Evolutionary conservation across 2,329 filamentous ascomycete species (phyloP).

Genomic region (Pseudocercospora cruenta): DNA sequence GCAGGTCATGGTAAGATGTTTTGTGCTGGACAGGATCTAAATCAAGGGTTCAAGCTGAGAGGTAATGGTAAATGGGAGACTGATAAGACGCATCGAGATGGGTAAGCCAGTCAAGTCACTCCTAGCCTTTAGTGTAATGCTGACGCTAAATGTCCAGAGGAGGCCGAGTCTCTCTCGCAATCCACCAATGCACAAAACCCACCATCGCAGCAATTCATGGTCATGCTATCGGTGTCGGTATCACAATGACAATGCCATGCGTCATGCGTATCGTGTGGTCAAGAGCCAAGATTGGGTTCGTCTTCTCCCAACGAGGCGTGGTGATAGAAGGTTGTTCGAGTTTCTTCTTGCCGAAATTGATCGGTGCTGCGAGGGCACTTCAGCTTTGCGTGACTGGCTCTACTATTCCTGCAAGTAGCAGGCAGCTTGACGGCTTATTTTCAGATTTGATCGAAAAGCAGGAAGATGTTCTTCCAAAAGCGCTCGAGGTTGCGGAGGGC

Average conservation of each 20-base stretch:
- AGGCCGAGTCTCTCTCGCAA: constrained; percentile 26
- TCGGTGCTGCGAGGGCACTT: constrained; percentile 21
- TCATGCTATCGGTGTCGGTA: constrained; percentile 28
- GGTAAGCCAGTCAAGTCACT: too few relatives aligned
- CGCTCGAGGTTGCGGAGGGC: constrained; percentile 22
- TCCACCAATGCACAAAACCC: constrained; percentile 29
- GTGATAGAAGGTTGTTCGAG: constrained; percentile 28
- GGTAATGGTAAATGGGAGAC: constrained; percentile 27
- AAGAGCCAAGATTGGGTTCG: constrained; percentile 28
- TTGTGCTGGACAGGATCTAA: constrained; percentile 29
- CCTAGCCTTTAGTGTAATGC: too few relatives aligned
- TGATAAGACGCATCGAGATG: constrained; percentile 30
- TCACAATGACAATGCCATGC: constrained; percentile 28
- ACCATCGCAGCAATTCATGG: constrained; percentile 29
- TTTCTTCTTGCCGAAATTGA: constrained; percentile 27
- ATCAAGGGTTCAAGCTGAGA: constrained; percentile 26
- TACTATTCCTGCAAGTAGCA: constrained; percentile 16
- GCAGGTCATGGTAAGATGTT: constrained; percentile 28
- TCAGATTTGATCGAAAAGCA: constrained; percentile 26
- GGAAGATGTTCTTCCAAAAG: constrained; percentile 24
- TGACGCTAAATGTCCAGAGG: constrained; percentile 17
- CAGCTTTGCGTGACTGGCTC: constrained; percentile 23
- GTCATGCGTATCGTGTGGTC: constrained; percentile 27
- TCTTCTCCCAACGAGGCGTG: constrained; percentile 28
- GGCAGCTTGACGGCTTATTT: constrained; percentile 26